These are phyloP conservation scores for Lachnellula suecica DNA, from an alignment of 2,329 filamentous ascomycete species.

Conservation along the genomic window DNA sequence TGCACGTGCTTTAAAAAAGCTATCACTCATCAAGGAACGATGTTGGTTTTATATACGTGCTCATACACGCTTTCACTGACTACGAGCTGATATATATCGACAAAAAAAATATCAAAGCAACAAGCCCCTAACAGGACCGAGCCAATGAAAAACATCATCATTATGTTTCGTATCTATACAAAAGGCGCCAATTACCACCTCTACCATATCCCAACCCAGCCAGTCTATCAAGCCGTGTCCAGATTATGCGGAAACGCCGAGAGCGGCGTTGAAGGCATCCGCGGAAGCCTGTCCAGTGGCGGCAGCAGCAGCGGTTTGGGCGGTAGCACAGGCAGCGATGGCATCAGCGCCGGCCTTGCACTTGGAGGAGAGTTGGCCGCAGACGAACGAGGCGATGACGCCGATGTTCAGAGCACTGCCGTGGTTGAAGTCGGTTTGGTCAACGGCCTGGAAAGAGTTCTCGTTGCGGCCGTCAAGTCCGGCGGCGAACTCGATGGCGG, in stretches of 20 bases:
- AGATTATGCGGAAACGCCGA: slow-evolving; percentile 14
- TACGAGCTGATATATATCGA: not conserved
- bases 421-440: slow-evolving; percentile 44
- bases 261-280: slow-evolving; percentile 35
- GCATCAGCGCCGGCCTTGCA: slow-evolving; percentile 20
- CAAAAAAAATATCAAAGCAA: not conserved
- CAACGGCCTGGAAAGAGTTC: slow-evolving; percentile 41
- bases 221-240: not conserved
- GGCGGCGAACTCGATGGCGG: slow-evolving; percentile 42
- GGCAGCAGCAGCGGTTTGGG: slow-evolving; percentile 16
- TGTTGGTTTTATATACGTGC: not conserved
- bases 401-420: slow-evolving; percentile 46
- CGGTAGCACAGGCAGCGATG: slow-evolving; percentile 18
- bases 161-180: not conserved
- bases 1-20: too few relatives aligned
- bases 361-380: slow-evolving; percentile 32
- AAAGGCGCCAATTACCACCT: not conserved
- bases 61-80: not conserved
- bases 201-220: not conserved
- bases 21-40: not conserved
- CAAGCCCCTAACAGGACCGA: not conserved
- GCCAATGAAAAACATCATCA: not conserved
- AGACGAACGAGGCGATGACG: slow-evolving; percentile 49
- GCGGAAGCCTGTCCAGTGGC: slow-evolving; percentile 34
- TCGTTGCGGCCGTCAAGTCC: slow-evolving; percentile 45